Evolutionary conservation across 2,329 filamentous ascomycete species (phyloP), one percentile per base, ranked within the genome.

Genomic region (Cryphonectria naterciae): DNA sequence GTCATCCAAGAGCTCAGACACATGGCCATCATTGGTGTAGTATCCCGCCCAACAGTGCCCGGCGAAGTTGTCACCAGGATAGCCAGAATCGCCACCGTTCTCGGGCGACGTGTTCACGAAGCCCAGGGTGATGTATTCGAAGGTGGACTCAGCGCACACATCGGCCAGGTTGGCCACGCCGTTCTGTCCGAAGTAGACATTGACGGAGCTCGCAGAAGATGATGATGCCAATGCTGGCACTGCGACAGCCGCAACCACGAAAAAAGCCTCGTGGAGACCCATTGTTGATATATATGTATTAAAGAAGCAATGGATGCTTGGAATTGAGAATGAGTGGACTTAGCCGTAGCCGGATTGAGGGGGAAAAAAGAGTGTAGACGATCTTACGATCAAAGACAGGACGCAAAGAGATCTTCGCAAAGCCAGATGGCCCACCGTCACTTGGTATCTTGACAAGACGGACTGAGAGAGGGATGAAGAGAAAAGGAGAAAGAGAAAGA

Each of bases 31-130:
- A 68, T 78, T 75, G 32, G 68, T 70, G 73, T 81, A 82, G 69
- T 76, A 73, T 39, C 74, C 76, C 10, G 75, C 76, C 28, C 74
- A 76, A 73, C 82, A 83, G 75, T 83, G 80, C 35, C 71, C 70
- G 62, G 74, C 80, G 61, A 83, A 83, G 77, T 83, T 81, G 68
- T 77, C 80, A 3, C 80, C 81, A 1, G 81, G 78, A 56, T 80
- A 81, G 62, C 74, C 74, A 4, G 77, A 75, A 1, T 74, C 73
- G 6, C 76, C 74, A 58, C 79, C 80, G 54, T 82, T 75, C 72
- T 82, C 80, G 28, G 81, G 81, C 3, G 81, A 80, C 65, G 76
- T 75, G 75, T 81, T 80, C 73, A 83, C 74, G 69, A 83, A 83
- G 61, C 76, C 79, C 32, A 83, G 75, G 7, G 81, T 83, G 64